Evolutionary conservation across 495 filamentous ascomycete genomes (phyloP).

Genomic region (Penicillium turbatum): DNA sequence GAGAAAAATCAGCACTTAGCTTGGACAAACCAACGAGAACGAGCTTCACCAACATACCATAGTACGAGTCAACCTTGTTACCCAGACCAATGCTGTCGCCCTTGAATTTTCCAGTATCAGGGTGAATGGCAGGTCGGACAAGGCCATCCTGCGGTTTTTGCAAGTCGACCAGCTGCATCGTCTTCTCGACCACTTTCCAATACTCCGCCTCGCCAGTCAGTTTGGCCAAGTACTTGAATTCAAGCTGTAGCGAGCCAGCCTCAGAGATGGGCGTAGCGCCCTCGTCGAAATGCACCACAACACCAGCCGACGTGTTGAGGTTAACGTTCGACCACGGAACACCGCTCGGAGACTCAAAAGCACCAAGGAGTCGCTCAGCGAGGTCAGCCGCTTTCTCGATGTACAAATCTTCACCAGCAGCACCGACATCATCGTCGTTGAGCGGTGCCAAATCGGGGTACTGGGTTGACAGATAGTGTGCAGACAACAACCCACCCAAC

Average conservation of each 20-base stretch:
- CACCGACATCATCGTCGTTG: constrained; percentile 59
- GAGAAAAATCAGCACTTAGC: constrained; percentile 8
- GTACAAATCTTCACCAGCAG: constrained; percentile 81
- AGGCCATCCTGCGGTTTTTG: constrained; percentile 76
- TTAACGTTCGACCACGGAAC: constrained; percentile 91
- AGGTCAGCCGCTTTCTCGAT: constrained; percentile 94
- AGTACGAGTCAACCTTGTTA: constrained; percentile 93
- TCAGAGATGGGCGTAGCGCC: constrained; percentile 93
- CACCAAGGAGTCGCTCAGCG: constrained; percentile 78
- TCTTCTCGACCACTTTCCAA: constrained; percentile 85
- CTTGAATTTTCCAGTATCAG: constrained; percentile 71
- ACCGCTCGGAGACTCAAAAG: constrained; percentile 81
- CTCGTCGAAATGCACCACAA: constrained; percentile 75
- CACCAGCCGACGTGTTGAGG: constrained; percentile 65
- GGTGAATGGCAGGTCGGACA: constrained; percentile 83
- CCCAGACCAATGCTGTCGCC: constrained; percentile 86
- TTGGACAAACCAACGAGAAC: neutral
- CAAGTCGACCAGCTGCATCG: constrained; percentile 83
- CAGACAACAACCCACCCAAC: constrained; percentile 90
- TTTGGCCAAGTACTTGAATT: constrained; percentile 96
- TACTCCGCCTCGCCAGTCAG: constrained; percentile 88
- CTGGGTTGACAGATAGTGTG: constrained; percentile 81
- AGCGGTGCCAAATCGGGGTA: constrained; percentile 65
- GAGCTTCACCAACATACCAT: constrained; percentile 46
- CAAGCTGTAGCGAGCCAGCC: constrained; percentile 85